Evolutionary conservation across 1,139 yeast species (phyloP), one percentile per base, ranked within the genome.

Genomic region (Saccharomyces hybrid): DNA sequence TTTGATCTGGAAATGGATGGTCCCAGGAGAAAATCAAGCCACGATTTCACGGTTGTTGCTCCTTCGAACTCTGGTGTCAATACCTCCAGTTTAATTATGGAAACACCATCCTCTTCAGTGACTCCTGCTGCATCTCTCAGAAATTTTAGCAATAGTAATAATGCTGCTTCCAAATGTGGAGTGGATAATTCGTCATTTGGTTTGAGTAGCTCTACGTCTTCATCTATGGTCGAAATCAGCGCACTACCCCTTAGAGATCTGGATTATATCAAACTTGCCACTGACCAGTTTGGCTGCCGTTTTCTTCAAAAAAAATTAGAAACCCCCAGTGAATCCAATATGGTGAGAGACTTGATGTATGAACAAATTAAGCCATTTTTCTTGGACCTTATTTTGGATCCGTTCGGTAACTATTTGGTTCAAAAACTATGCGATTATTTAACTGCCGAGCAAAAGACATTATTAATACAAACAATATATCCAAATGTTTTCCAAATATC

Each of bases 331-430:
- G 70, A 64, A 51, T 66, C 70, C 9, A 56, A 59, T 49, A 51
- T 57, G 42, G 69, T 66, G 9, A 60, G 71, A 54, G 96, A 89
- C 60, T 52, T 69, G 47, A 88, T 93, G 56, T 93, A 89, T 71
- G 82, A 82, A 56, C 96, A 91, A 67, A 86, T 91, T 51, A 81
- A 84, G 60, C 76, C 82, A 44, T 87, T 85, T 63, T 84, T 90
- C 56, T 82, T 88, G 51, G 95, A 88, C 66, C 76, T 93, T 61
- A 91, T 93, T 89, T 77, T 88, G 51, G 98, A 93, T 68, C 97
- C 98, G 3, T 93, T 93, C 73, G 99, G 99, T 25, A 93, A 93
- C 69, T 93, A 93, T 66, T 76, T 93, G 65, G 82, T 95, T 62
- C 99, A 93, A 71, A 93, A 91, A 70, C 76, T 93, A 58, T 79